A percentile compares a stretch with the other conserved stretches of the same genome.
Evolutionary conservation across 768 basidiomycete species (phyloP).

Genomic region (Tylopilus balloui): DNA sequence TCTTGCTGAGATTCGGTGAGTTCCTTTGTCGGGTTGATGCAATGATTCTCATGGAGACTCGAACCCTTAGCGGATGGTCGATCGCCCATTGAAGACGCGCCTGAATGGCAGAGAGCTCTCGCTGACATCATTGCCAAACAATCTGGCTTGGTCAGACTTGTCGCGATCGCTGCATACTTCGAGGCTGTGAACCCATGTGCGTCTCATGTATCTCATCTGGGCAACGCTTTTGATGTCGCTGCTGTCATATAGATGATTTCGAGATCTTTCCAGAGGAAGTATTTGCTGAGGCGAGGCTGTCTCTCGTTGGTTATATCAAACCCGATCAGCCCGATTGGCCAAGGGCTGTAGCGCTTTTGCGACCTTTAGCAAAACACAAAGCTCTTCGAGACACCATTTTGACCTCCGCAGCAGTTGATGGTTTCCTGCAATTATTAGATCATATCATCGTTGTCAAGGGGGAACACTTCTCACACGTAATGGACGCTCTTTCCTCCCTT

Average conservation of each 20-base stretch:
- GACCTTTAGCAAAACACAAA: slow-evolving; percentile 2
- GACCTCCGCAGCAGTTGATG: background rate
- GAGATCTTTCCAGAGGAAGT: slow-evolving; percentile 1
- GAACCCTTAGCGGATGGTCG: slow-evolving; percentile 2
- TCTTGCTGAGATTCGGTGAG: slow-evolving; percentile 7
- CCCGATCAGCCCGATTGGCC: slow-evolving; percentile 6
- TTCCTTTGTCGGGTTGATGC: background rate
- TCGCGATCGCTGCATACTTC: slow-evolving; percentile 4
- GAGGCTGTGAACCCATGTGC: background rate
- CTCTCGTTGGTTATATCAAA: slow-evolving; percentile 1
- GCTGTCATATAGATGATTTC: background rate
- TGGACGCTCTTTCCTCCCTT: slow-evolving; percentile 6
- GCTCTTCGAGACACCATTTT: background rate
- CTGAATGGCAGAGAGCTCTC: slow-evolving; percentile 4
- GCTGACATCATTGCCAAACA: slow-evolving; percentile 2
- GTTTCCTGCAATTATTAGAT: slow-evolving; percentile 3
- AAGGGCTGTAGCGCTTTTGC: slow-evolving; percentile 5
- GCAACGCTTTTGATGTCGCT: background rate
- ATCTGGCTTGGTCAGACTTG: slow-evolving; percentile 3
- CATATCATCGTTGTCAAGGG: background rate
- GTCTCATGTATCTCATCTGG: background rate
- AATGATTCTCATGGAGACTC: background rate
- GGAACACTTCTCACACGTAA: slow-evolving; percentile 5
- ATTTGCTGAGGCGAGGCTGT: slow-evolving; percentile 2
- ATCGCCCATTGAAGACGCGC: background rate